Base-by-base conservation (phyloP, 768 basidiomycete genomes). In the Coprinellus micaceus region DNA sequence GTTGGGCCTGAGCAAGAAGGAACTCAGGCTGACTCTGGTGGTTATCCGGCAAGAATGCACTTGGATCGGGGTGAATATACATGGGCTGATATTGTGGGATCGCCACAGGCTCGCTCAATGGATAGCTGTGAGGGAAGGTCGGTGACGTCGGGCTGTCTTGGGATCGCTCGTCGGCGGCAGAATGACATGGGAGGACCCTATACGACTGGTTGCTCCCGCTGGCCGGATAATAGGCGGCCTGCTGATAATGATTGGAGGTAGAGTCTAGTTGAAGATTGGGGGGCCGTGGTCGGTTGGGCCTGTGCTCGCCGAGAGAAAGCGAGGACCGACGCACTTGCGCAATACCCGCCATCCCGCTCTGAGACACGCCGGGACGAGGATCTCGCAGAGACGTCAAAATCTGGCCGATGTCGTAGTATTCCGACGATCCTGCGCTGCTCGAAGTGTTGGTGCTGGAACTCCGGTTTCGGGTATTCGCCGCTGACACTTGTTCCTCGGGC, bases 221-320 rank as follows among this genome's bases (percentile, higher is more conserved):
- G 17, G 9, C 36, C 17, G 9, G 36, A 9, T 9, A 37, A 37
- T 7, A 5, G 24, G 6, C 15, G 47, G 24, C 2, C 4, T 28
- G 50, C 6, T 53, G 54, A 30, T 51, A 57, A 30, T 66, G 58
- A 30, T 60, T 54, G 2, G 63, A 64, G 6, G 66, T 50, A 2
- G 58, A 56, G 10, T 70, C 65, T 19, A 73, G 58, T 3, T 69
- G 65, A n/a, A 72, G 60, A 30, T 67, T 66, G 1, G 71, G 66
- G 0, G 68, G 69, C 0, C 69, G 68, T 17, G 69, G 66, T 24
- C 71, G 62, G 10, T 62, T 63, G 12, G 60, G 44, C 15, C 67
- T 59, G 44, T 64, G 61, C 33, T 64, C 64, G n/a, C 64, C 64
- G 24, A 68, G 36, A 9, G 67, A 64, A 10, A 66, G 30, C 9